Evolutionary conservation across 1,284 basidiomycete genomes (phyloP).

Genomic region (Sporisorium scitamineum): DNA sequence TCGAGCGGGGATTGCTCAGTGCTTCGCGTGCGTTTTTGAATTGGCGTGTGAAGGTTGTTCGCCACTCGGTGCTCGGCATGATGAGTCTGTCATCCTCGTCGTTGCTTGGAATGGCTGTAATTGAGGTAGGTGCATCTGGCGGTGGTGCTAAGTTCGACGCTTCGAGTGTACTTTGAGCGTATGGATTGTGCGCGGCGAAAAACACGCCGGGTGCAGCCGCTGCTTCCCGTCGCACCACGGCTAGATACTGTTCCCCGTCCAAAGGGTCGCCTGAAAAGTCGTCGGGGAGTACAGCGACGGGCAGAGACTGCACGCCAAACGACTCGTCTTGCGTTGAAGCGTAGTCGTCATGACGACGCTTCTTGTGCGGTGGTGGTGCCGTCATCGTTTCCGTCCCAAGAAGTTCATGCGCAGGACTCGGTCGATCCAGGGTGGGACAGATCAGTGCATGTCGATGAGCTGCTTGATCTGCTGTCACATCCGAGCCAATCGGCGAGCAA

Average conservation of each 20-base stretch:
- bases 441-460: background rate
- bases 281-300: conserved; percentile 52
- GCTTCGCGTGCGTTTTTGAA: conserved; percentile 45
- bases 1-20: conserved; percentile 37
- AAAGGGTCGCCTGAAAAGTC: conserved; percentile 59
- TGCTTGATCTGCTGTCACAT: background rate
- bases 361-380: conserved; percentile 19
- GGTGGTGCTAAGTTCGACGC: background rate
- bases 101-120: background rate
- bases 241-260: conserved; percentile 63
- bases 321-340: conserved; percentile 22
- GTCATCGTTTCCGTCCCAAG: background rate
- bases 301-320: conserved; percentile 56
- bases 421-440: no score
- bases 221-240: conserved; percentile 59
- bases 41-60: conserved; percentile 21
- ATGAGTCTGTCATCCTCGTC: conserved; percentile 3
- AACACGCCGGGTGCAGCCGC: conserved; percentile 37
- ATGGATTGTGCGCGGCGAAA: conserved; percentile 48
- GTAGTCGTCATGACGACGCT: conserved; percentile 12
- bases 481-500: background rate
- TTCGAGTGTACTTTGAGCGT: conserved; percentile 12
- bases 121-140: background rate
- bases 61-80: conserved; percentile 49
- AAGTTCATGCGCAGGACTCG: no score